These are phyloP conservation scores for Davidsoniella australis DNA, from an alignment of 2,329 filamentous ascomycete species.

Conservation along the genomic window DNA sequence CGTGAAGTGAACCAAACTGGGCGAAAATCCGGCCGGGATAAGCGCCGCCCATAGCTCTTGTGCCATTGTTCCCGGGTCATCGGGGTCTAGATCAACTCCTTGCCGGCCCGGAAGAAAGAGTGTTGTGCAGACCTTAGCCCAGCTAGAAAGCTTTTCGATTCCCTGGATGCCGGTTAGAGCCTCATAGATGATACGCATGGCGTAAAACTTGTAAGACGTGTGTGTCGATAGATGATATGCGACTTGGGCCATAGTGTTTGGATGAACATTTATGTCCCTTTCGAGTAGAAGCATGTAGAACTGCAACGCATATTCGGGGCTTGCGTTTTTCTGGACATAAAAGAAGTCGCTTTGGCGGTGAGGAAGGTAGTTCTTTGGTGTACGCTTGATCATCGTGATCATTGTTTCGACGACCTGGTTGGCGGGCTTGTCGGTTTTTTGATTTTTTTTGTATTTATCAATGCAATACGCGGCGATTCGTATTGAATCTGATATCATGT, in stretches of 20 bases:
- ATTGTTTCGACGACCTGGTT: constrained; percentile 18
- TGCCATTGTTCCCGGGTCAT: constrained; percentile 20
- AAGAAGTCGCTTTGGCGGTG: constrained; percentile 20
- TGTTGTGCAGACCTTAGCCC: constrained; percentile 35
- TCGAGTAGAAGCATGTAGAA: constrained; percentile 22
- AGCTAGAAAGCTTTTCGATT: constrained; percentile 25
- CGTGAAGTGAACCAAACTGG: constrained; percentile 47
- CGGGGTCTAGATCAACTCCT: constrained; percentile 15
- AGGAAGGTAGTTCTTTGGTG: constrained; percentile 16
- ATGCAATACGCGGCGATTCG: neutral
- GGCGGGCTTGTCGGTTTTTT: neutral
- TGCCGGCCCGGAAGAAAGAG: constrained; percentile 19
- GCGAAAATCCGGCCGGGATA: constrained; percentile 36
- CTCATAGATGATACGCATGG: constrained; percentile 14
- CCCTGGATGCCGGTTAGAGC: constrained; percentile 22
- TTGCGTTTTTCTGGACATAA: constrained; percentile 13
- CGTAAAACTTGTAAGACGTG: constrained; percentile 8
- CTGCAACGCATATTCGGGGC: constrained; percentile 18
- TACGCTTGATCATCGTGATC: constrained; percentile 5
- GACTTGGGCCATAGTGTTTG: constrained; percentile 30
- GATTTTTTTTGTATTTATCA: neutral
- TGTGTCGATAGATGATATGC: constrained; percentile 29
- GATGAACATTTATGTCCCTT: constrained; percentile 20
- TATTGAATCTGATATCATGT: constrained; percentile 8
- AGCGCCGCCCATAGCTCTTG: constrained; percentile 22